Percentiles rank a stretch among this genome's conserved stretches.
Evolutionary conservation across 2,329 filamentous ascomycete genomes (phyloP).

Genomic region (Rosellinia necatrix): DNA sequence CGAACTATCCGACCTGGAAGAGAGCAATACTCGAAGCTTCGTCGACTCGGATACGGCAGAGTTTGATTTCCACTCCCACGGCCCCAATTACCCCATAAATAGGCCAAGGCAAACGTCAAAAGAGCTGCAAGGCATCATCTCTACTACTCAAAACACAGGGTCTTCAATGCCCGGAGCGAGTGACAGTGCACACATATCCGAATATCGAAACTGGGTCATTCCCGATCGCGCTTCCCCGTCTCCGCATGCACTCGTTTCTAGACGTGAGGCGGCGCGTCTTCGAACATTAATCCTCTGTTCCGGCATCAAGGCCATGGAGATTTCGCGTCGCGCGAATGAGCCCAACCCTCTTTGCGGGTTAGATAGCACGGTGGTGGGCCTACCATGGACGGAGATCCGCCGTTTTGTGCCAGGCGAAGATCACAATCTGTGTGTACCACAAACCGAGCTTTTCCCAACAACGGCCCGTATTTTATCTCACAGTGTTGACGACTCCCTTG

Average conservation of each 20-base stretch:
- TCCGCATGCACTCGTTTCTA: conserved; percentile 55
- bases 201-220: conserved; percentile 54
- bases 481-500: conserved; percentile 53
- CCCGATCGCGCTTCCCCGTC: conserved; percentile 47
- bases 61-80: conserved; percentile 42
- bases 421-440: conserved; percentile 43
- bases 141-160: conserved; percentile 35
- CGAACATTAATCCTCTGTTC: conserved; percentile 77
- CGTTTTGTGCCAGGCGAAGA: conserved; percentile 43
- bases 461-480: conserved; percentile 57
- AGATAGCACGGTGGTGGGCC: conserved; percentile 31
- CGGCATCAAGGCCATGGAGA: conserved; percentile 87
- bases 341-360: conserved; percentile 45
- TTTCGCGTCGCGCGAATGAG: conserved; percentile 67
- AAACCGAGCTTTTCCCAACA: conserved; percentile 54
- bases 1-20: conserved; percentile 39
- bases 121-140: conserved; percentile 43
- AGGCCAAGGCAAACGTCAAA: conserved; percentile 42
- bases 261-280: conserved; percentile 80
- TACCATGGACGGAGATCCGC: conserved; percentile 52
- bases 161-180: conserved; percentile 5
- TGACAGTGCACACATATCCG: conserved; percentile 24
- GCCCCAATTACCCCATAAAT: conserved; percentile 37
- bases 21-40: conserved; percentile 23
- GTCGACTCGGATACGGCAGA: conserved; percentile 47